phyloP scores from a whole-genome alignment of 768 basidiomycete genomes.

The Lactarius vividus region DNA sequence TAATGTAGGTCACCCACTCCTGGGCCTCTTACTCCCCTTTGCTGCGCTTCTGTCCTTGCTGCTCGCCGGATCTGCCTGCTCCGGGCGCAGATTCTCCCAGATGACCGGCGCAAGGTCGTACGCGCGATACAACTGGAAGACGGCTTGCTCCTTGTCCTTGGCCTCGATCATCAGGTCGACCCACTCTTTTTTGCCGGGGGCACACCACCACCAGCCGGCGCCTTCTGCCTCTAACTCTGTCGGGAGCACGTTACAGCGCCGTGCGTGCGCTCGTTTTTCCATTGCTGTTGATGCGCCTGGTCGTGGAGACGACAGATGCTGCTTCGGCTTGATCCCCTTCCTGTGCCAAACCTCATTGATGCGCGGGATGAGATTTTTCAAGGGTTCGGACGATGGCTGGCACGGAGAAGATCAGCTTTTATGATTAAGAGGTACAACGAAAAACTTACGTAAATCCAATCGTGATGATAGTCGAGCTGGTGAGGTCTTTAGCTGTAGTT shows the following conservation, averaged over 20 bases:
- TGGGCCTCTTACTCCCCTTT: not conserved
- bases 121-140: constrained; percentile 77
- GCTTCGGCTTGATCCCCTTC: constrained; percentile 84
- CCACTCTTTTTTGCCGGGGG: constrained; percentile 9
- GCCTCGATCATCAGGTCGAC: constrained; percentile 90
- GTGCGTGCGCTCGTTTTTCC: constrained; percentile 85
- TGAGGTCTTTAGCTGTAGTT: not conserved
- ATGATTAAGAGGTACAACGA: constrained; percentile 39
- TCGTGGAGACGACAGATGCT: constrained; percentile 90
- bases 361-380: constrained; percentile 64
- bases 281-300: constrained; percentile 78
- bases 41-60: not conserved
- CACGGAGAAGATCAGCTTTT: not conserved
- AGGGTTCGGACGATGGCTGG: constrained; percentile 43
- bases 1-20: constrained; percentile 2
- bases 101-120: constrained; percentile 69
- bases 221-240: constrained; percentile 56
- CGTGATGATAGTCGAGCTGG: constrained; percentile 74
- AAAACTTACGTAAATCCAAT: constrained; percentile 50
- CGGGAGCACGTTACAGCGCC: constrained; percentile 70
- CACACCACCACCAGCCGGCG: constrained; percentile 26
- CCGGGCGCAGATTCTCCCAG: constrained; percentile 41
- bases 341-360: constrained; percentile 71
- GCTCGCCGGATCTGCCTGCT: constrained; percentile 19
- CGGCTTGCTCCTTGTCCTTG: constrained; percentile 92